phyloP scores from a whole-genome alignment of 2,329 filamentous ascomycete species.

The Penicillium oxalicum region DNA sequence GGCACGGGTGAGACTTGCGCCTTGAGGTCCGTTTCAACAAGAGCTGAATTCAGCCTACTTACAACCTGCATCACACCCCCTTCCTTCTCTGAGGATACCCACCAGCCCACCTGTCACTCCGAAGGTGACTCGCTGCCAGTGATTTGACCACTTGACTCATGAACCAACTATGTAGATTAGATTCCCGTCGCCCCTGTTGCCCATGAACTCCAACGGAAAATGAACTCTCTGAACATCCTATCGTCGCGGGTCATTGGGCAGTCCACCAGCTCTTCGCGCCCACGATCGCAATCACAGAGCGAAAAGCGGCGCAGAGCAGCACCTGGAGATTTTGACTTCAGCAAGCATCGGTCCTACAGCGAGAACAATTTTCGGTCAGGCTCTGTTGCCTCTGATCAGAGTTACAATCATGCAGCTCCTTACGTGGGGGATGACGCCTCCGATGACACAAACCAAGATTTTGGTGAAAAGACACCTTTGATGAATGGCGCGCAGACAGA shows the following conservation, averaged over 20 bases:
- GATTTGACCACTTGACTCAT: slow-evolving; percentile 17
- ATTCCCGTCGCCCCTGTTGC: slow-evolving; percentile 33
- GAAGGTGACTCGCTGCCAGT: slow-evolving; percentile 10
- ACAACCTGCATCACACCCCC: slow-evolving; percentile 13
- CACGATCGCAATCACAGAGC: slow-evolving; percentile 50
- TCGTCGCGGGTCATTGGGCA: slow-evolving; percentile 70
- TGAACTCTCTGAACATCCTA: slow-evolving; percentile 96
- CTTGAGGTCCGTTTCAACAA: slow-evolving; percentile 32
- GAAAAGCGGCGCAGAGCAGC: slow-evolving; percentile 34
- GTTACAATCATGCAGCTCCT: slow-evolving; percentile 20
- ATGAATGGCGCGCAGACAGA: slow-evolving; percentile 43
- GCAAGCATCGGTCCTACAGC: slow-evolving; percentile 40
- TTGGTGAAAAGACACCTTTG: slow-evolving; percentile 66
- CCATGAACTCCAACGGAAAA: slow-evolving; percentile 55
- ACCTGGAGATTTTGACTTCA: slow-evolving; percentile 31
- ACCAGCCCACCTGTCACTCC: slow-evolving; percentile 1
- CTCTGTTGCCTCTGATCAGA: slow-evolving; percentile 23
- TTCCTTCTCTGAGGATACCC: slow-evolving; percentile 7
- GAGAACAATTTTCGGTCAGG: slow-evolving; percentile 34
- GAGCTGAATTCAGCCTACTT: slow-evolving; percentile 12
- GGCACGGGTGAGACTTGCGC: slow-evolving; percentile 34
- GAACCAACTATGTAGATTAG: slow-evolving; percentile 18
- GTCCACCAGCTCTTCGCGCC: slow-evolving; percentile 48
- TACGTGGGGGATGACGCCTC: slow-evolving; percentile 28
- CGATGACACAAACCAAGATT: slow-evolving; percentile 31